Evolutionary conservation across 2,329 filamentous ascomycete species (phyloP).

Genomic region (Sporothrix pseudoabietina): DNA sequence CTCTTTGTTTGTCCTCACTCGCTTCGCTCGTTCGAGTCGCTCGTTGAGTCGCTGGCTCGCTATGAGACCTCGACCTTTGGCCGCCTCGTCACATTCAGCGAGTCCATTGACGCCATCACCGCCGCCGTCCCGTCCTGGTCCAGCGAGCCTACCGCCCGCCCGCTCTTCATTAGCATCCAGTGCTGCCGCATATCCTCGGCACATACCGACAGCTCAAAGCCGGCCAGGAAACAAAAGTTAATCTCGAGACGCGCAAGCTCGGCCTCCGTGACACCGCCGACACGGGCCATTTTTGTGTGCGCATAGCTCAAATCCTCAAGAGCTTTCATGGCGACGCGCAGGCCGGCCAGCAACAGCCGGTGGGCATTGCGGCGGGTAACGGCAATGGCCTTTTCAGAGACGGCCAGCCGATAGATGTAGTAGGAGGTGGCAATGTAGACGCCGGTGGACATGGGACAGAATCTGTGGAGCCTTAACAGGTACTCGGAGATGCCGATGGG

Average conservation of each 20-base stretch:
- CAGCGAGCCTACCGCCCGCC: conserved; percentile 34
- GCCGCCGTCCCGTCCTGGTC: conserved; percentile 31
- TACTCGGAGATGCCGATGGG: conserved; percentile 84
- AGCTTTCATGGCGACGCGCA: conserved; percentile 89
- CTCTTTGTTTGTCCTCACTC: background rate
- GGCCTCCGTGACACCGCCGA: conserved; percentile 80
- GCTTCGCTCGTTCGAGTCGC: background rate
- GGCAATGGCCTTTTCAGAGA: conserved; percentile 74
- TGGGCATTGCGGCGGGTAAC: conserved; percentile 86
- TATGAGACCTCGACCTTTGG: conserved; percentile 35
- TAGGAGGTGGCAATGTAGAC: conserved; percentile 88
- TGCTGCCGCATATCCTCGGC: conserved; percentile 63
- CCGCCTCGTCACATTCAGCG: background rate
- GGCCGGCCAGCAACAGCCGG: conserved; percentile 77
- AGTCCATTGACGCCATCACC: conserved; percentile 29
- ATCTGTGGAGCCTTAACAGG: conserved; percentile 80
- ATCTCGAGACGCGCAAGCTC: conserved; percentile 87
- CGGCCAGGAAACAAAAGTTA: conserved; percentile 82
- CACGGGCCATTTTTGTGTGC: conserved; percentile 79
- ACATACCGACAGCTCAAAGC: conserved; percentile 74
- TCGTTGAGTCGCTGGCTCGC: conserved; percentile 31
- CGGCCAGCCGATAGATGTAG: conserved; percentile 82
- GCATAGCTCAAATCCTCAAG: conserved; percentile 90
- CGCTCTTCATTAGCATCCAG: conserved; percentile 61
- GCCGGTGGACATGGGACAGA: conserved; percentile 89